Conservation (phyloP, 495 filamentous ascomycete genomes). For the Penicillium pulvis region DNA sequence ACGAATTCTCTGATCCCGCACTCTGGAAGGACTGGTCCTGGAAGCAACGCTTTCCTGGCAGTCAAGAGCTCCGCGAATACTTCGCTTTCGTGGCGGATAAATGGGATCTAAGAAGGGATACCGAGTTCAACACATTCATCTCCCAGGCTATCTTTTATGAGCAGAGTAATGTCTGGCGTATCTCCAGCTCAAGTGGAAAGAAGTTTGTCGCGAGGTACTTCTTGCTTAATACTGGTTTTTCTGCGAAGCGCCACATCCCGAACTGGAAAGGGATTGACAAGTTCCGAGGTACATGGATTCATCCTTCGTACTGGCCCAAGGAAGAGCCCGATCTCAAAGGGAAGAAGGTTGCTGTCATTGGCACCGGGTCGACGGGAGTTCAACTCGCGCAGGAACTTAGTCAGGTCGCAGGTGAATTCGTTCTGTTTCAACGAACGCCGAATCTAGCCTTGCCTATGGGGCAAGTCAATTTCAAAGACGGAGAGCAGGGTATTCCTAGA, state of each 20-base stretch:
- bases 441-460: slow-evolving; percentile 58
- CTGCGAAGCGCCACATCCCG: slow-evolving; percentile 42
- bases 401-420: slow-evolving; percentile 36
- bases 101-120: slow-evolving; percentile 52
- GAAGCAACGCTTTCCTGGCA: slow-evolving; percentile 52
- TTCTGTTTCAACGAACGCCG: slow-evolving; percentile 56
- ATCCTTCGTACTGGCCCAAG: slow-evolving; percentile 63
- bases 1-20: slow-evolving; percentile 54
- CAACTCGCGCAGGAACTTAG: slow-evolving; percentile 56
- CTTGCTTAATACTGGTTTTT: slow-evolving; percentile 43
- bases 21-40: slow-evolving; percentile 58
- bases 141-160: slow-evolving; percentile 48
- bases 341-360: slow-evolving; percentile 58
- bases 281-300: slow-evolving; percentile 56
- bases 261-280: slow-evolving; percentile 53
- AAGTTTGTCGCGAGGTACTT: slow-evolving; percentile 48
- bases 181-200: slow-evolving; percentile 50
- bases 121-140: slow-evolving; percentile 51
- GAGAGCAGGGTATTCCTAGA: slow-evolving; percentile 9
- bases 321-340: slow-evolving; percentile 45
- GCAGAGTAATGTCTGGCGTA: slow-evolving; percentile 42
- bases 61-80: slow-evolving; percentile 53
- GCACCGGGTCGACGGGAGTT: slow-evolving; percentile 61
- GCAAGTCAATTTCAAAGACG: slow-evolving; percentile 22
- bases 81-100: slow-evolving; percentile 57